Evolutionary conservation across 192 early-diverging fungal species (phyloP).

Genomic region (Rhizophagus clarus): DNA sequence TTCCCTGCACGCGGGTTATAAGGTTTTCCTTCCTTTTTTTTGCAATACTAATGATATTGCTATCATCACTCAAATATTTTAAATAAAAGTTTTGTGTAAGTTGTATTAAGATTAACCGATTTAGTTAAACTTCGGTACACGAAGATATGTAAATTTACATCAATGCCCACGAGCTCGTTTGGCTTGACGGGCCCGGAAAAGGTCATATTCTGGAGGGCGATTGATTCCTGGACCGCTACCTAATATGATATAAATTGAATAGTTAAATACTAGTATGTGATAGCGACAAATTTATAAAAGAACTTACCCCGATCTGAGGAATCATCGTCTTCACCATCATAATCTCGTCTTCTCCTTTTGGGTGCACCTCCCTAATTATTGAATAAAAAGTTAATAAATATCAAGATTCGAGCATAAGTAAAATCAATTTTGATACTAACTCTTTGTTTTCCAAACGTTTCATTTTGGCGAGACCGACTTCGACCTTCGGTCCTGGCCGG

Average conservation of each 20-base stretch:
- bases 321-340: background rate
- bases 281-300: background rate
- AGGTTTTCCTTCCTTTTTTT: too few species aligned
- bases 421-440: background rate
- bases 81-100: too few species aligned
- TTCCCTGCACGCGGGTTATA: too few species aligned
- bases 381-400: too few species aligned
- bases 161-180: background rate
- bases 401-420: too few species aligned
- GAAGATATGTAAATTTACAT: background rate
- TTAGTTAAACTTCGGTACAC: too few species aligned
- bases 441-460: background rate
- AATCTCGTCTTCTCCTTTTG: background rate
- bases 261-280: background rate
- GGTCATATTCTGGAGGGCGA: slow-evolving; percentile 56
- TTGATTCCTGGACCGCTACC: slow-evolving; percentile 44
- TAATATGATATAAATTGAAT: background rate
- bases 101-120: too few species aligned
- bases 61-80: too few species aligned
- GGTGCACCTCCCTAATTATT: background rate
- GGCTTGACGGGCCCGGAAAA: slow-evolving; percentile 50
- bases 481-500: background rate
- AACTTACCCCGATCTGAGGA: background rate
- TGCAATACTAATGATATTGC: too few species aligned
- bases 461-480: background rate